Base-by-base conservation (phyloP, 805 yeast genomes). In the Tetrapisispora arboricola region DNA sequence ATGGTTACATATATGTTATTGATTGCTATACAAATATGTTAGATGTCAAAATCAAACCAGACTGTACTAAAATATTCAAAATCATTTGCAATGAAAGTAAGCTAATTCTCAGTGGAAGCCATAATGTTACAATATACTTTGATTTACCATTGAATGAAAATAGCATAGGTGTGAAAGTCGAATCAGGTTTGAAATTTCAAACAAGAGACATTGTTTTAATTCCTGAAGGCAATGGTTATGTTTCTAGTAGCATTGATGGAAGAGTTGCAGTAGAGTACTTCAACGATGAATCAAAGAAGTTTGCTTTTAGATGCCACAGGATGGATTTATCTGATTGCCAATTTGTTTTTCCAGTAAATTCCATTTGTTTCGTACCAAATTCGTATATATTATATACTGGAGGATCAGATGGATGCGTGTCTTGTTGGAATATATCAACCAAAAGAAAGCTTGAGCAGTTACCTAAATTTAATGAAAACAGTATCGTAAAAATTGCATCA, bases 341-440 rank as follows among this genome's bases (percentile, higher is more conserved):
- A 43, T 58, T 71, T 28, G 82, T 86, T 11, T 88, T 78, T 51
- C 72, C 95, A 0, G 85, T 90, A 22, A 84, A 86, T 57, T 66
- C 85, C 11, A 71, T 90, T 25, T 63, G 74, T 10, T 86, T 88
- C 71, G 90, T 84, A 55, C 90, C 92, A 1, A 65, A 68, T 16
- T 75, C 73, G 55, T 84, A 85, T 15, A 83, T 94, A 1, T 74
- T 90, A 53, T 76, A 78, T 44, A 88, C 96, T 1, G 94, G 94
- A 2, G 96, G 97, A 1, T 73, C 92, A 2, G 97, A 90, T 62
- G 94, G 95, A 10, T 72, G 84, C 33, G 81, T 87, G 52, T 78
- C 85, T 50, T 72, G 81, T 57, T 90, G 97, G 97, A 96, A 87
- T 57, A 78, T 85, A 57, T 82, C 77, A 44, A 75, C 88, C 22